Conservation (phyloP, 2,329 filamentous ascomycete species). For the Claviceps spartinae region DNA sequence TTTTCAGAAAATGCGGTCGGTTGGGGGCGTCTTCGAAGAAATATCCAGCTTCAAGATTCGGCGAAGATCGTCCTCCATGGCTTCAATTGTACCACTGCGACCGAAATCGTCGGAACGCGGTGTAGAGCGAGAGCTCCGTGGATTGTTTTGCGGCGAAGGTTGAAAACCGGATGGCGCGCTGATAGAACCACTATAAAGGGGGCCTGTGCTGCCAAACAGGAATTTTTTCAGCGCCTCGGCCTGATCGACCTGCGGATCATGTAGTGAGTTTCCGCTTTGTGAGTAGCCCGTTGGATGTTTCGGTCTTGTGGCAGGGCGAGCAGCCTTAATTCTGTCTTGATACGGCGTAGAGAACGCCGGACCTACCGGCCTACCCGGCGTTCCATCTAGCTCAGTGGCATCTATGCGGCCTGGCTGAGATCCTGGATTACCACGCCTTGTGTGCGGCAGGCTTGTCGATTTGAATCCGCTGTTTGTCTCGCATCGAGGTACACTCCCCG, state of each 20-base stretch:
- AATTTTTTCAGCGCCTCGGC: conserved; percentile 43
- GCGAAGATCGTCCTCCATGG: conserved; percentile 41
- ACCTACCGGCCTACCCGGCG: conserved; percentile 39
- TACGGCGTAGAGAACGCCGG: conserved; percentile 58
- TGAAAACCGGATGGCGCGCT: not conserved
- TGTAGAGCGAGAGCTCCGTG: not conserved
- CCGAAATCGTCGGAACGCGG: not conserved
- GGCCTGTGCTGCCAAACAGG: conserved; percentile 30
- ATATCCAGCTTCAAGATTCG: conserved; percentile 35
- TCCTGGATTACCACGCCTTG: conserved; percentile 12
- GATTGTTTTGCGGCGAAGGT: not conserved
- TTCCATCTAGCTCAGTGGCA: conserved; percentile 47
- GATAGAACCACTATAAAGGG: not conserved
- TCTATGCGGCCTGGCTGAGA: conserved; percentile 15
- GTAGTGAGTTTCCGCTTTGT: not conserved
- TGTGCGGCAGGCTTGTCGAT: conserved; percentile 14
- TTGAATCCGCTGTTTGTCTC: conserved; percentile 12
- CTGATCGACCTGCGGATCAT: conserved; percentile 13
- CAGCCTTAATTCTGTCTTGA: conserved; percentile 45
- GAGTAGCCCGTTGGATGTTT: not conserved
- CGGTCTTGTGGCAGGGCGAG: conserved; percentile 22
- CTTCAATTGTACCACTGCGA: conserved; percentile 23
- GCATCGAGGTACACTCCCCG: not conserved
- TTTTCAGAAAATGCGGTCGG: conserved; percentile 8
- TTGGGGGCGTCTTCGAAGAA: conserved; percentile 11